Conservation (phyloP, 2,329 filamentous ascomycete species). For the Clarireedia homoeocarpa region DNA sequence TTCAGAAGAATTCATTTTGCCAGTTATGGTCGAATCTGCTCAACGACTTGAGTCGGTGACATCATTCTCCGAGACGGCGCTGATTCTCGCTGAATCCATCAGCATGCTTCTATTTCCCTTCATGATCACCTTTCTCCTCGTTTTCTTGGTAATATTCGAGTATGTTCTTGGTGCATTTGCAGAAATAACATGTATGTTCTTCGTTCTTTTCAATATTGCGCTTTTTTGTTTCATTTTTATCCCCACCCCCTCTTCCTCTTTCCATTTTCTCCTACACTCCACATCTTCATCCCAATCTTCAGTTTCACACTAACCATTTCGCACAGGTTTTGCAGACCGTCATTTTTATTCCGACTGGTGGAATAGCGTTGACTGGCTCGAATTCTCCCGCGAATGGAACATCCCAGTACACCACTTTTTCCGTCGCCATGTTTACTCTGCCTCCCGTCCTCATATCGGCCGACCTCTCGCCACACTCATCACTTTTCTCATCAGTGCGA, state of each 20-base stretch:
- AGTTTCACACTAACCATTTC: constrained; percentile 1
- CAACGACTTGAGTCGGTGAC: constrained; percentile 39
- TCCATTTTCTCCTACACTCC: background rate
- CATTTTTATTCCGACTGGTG: constrained; percentile 83
- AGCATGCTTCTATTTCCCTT: constrained; percentile 92
- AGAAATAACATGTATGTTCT: constrained; percentile 63
- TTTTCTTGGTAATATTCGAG: constrained; percentile 98
- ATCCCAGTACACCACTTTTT: constrained; percentile 96
- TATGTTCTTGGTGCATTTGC: constrained; percentile 92
- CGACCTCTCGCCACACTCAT: constrained; percentile 72
- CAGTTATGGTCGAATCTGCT: constrained; percentile 69
- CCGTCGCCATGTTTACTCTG: constrained; percentile 86
- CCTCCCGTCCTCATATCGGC: constrained; percentile 68
- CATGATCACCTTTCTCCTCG: constrained; percentile 89
- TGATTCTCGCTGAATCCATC: constrained; percentile 84
- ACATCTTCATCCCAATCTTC: background rate
- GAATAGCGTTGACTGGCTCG: constrained; percentile 83
- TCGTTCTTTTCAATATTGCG: background rate
- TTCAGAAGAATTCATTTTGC: constrained; percentile 91
- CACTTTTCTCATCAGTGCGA: constrained; percentile 82
- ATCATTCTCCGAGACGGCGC: constrained; percentile 52
- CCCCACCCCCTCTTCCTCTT: too few species aligned
- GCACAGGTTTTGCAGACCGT: constrained; percentile 68
- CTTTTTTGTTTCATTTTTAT: background rate
- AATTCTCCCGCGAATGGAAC: constrained; percentile 96